Conservation (phyloP, 768 basidiomycete genomes). For the Sporobolomyces phaffii region DNA sequence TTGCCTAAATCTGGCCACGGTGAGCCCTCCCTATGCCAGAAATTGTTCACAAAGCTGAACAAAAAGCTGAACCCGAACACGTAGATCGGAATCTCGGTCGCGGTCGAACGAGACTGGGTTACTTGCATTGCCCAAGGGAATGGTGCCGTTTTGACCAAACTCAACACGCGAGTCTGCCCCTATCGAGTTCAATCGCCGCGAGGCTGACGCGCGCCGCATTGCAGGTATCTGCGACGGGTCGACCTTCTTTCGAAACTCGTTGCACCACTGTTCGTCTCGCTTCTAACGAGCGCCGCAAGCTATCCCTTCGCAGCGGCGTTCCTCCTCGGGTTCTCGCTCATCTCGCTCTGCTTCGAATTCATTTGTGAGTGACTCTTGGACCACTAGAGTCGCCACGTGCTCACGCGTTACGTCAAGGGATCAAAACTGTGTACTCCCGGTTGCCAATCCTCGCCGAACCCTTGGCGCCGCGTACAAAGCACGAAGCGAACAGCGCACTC, state of each 20-base stretch:
- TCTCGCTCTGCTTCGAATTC: constrained; percentile 50
- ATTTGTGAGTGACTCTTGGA: constrained; percentile 38
- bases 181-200: neutral
- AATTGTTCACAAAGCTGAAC: neutral
- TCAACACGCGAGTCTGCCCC: constrained; percentile 51
- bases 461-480: neutral
- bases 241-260: constrained; percentile 55
- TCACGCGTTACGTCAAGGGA: no score
- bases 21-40: neutral
- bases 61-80: no score
- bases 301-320: constrained; percentile 42
- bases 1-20: constrained; percentile 15
- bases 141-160: constrained; percentile 46
- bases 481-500: no score
- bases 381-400: no score
- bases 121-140: constrained; percentile 49
- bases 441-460: constrained; percentile 46
- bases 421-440: constrained; percentile 48
- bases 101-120: constrained; percentile 56
- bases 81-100: constrained; percentile 50
- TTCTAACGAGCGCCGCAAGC: constrained; percentile 48
- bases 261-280: constrained; percentile 54
- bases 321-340: constrained; percentile 47
- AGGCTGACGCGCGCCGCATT: no score
- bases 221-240: constrained; percentile 43